Evolutionary conservation across 305 asterid species (phyloP).

Genomic region (Solanum hybrid): DNA sequence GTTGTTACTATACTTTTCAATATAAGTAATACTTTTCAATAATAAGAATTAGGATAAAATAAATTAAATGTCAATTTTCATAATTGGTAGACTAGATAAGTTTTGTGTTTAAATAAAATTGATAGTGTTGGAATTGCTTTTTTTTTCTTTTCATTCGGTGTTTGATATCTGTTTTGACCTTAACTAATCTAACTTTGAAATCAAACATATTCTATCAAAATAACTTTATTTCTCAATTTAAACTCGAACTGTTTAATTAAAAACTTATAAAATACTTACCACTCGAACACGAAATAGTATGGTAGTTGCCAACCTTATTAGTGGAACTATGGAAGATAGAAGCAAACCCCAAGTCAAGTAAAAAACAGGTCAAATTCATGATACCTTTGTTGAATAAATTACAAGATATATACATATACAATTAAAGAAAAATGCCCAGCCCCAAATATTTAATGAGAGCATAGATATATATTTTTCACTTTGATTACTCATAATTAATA

Average conservation of each 20-base stretch:
- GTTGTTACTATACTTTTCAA: neutral
- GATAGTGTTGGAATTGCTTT: neutral
- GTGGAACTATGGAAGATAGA: neutral
- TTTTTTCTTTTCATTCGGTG: neutral
- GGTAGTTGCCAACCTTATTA: neutral
- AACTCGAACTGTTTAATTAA: rapidly evolving
- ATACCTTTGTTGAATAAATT: neutral
- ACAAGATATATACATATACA: neutral
- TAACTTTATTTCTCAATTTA: too few relatives aligned
- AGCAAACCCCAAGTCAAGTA: neutral
- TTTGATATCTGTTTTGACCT: too few relatives aligned
- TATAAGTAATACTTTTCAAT: neutral
- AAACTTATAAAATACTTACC: too few relatives aligned
- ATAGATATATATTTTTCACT: neutral
- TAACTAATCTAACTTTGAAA: too few relatives aligned
- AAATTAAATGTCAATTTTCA: neutral
- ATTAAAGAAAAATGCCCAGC: neutral
- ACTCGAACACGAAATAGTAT: neutral
- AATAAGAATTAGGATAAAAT: neutral
- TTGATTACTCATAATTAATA: neutral
- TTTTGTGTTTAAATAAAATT: neutral
- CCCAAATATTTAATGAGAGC: neutral
- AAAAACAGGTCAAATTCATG: neutral
- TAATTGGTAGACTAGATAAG: neutral
- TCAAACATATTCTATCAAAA: too few relatives aligned